Base-by-base conservation (phyloP, 1,139 yeast species). In the Pichia sp. region DNA sequence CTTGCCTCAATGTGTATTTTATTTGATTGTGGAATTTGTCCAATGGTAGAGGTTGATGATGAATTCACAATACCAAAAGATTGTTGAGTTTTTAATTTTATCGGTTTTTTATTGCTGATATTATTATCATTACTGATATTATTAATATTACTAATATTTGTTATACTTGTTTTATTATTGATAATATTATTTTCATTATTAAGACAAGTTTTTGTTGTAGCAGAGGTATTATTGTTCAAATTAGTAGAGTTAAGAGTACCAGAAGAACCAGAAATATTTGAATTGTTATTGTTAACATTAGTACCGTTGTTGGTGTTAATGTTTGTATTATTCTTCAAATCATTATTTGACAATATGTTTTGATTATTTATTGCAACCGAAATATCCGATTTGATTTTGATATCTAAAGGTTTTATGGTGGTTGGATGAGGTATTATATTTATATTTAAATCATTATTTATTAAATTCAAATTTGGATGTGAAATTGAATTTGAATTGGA, bases 361-460 rank as follows among this genome's bases (percentile, higher is more conserved):
- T 52, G 48, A 29, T 49, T 51, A 35, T 45, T 55, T 3, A 56
- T 36, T 1, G 52, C 51, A 12, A 55, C 55, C 1, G 55, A 54
- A 23, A 58, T 55, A 9, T 47, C 40, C 4, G 58, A 47, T 38
- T 54, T 56, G 22, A 49, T 43, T 23, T 49, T 50, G 7, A 54
- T 43, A 30, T 49, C 55, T 23, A 51, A 29, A 3, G 53, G 53
- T 37, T 42, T 50, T 6, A 46, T 32, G 9, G 43, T 36, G 4
- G 41, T 38, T 30, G 35, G 42, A 23, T 5, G 12, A 7, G 35
- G 35, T 10, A 10, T 16, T 11, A 24, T 12, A 22, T 16, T 31
- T 9, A 23, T 23, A 32, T n/a, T 10, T 32, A n/a, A 16, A 4
- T 23, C 3, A 33, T 26, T 10, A 23, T 23, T 16, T n/a, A 3